Evolutionary conservation across 179 eudicot species (phyloP), one percentile per base, ranked within the genome.

Genomic region (Vitellaria paradoxa): DNA sequence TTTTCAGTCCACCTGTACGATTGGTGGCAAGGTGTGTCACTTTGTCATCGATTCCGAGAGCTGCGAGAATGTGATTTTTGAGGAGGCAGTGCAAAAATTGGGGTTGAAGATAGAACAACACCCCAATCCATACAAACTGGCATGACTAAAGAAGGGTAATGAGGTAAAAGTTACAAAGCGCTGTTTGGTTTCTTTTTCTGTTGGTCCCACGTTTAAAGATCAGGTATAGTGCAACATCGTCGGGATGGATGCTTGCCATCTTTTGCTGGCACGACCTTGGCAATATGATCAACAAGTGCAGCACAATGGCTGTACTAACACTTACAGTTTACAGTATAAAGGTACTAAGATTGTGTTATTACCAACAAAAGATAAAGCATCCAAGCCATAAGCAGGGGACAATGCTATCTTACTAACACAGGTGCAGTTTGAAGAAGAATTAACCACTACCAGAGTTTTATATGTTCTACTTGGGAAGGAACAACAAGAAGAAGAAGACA

Each of bases 221-320:
- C 3, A 74, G 53, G 77, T 74, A 3, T 42, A 21, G 65, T 74
- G 67, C 61, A 68, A 61, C 61, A 68, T 74, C 18, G n/a, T 37
- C 5, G 55, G 14, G 1, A 60, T 74, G 77, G 67, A 74, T 20
- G 8, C 67, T 30, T 57, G 68, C 60, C 77, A 74, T n/a, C 13
- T 70, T 6, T 42, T 74, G 7, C 53, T 74, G 0, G 55, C 24
- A 13, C 42, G 77, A 15, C 77, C 68, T 37, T 74, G 77, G 52
- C 55, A 62, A 64, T 79, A 0, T 65, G 73, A 79, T 59, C 6
- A 46, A 3, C 56, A 17, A 18, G 26, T 46, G 0, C 1, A 3
- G 23, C 82, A 79, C 13, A 66, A 79, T 68, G 74, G 81, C 1
- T 40, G 3, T 8, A 65, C 55, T 14, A 79, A 79, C 66, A 79